These are phyloP conservation scores for Micractinium conductrix DNA, from an alignment of 139 green algal species.

Conservation along the genomic window DNA sequence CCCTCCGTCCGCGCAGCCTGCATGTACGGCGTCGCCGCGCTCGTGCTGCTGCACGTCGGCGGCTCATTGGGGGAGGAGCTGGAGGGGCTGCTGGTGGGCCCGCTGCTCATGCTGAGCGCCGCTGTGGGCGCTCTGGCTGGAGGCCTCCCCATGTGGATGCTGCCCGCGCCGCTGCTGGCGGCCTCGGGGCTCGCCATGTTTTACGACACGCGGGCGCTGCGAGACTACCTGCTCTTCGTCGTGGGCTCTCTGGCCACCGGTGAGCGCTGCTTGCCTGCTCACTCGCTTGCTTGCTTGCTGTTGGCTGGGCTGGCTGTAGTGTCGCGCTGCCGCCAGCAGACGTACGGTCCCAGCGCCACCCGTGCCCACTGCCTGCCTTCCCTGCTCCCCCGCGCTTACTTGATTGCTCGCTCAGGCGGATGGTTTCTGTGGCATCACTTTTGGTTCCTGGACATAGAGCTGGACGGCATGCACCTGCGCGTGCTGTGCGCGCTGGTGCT, in stretches of 20 bases:
- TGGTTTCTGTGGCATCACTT: conserved; percentile 87
- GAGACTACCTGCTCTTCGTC: conserved; percentile 87
- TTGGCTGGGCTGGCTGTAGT: neutral
- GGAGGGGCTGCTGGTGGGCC: conserved; percentile 39
- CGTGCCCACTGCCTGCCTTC: too few relatives aligned
- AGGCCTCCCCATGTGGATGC: conserved; percentile 77
- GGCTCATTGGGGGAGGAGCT: conserved; percentile 42
- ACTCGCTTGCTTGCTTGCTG: neutral
- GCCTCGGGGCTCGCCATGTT: conserved; percentile 87
- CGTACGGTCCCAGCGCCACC: too few relatives aligned
- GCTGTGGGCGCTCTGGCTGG: conserved; percentile 65
- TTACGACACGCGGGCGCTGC: conserved; percentile 72
- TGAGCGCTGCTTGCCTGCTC: neutral
- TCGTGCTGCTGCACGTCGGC: conserved; percentile 65
- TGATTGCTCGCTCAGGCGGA: neutral
- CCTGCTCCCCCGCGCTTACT: neutral
- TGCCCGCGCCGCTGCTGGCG: conserved; percentile 84
- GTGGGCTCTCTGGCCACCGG: conserved; percentile 52
- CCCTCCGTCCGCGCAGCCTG: neutral
- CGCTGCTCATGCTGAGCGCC: conserved; percentile 52
- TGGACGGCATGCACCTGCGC: conserved; percentile 72
- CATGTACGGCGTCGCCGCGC: conserved; percentile 71
- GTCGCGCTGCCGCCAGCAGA: too few relatives aligned
- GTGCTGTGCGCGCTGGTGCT: conserved; percentile 76
- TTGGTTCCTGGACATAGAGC: conserved; percentile 80